These are phyloP conservation scores for Lavandula angustifolia DNA, from an alignment of 257 asterid genomes.

Conservation along the genomic window DNA sequence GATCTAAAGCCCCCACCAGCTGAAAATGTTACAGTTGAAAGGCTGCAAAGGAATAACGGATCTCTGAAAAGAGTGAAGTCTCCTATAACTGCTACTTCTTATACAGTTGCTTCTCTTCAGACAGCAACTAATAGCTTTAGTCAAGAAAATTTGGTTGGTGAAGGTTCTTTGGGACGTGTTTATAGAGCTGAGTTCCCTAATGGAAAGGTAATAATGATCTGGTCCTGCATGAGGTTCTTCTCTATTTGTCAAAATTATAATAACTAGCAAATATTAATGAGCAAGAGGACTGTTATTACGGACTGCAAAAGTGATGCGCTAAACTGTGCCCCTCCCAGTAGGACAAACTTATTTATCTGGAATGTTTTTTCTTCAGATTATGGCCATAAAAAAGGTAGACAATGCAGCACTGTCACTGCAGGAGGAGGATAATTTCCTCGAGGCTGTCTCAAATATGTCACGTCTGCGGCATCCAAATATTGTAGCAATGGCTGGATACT, in stretches of 20 bases:
- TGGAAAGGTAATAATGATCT: conserved; percentile 67
- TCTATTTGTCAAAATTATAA: too few relatives aligned
- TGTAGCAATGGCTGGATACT: conserved; percentile 82
- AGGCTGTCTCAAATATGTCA: conserved; percentile 88
- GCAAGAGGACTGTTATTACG: background rate
- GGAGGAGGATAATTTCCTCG: conserved; percentile 90
- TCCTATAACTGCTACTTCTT: conserved; percentile 77
- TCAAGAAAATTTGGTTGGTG: conserved; percentile 92
- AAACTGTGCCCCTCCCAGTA: background rate
- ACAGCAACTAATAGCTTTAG: conserved; percentile 91
- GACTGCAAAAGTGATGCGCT: conserved; percentile 5
- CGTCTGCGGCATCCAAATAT: conserved; percentile 89
- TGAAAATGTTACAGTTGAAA: conserved; percentile 60
- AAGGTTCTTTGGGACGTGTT: conserved; percentile 97
- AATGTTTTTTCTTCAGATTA: conserved; percentile 37
- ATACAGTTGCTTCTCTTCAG: conserved; percentile 87
- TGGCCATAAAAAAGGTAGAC: conserved; percentile 89
- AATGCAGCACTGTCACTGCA: conserved; percentile 83
- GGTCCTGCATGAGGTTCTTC: too few relatives aligned
- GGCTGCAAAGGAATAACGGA: conserved; percentile 62
- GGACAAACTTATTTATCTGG: too few relatives aligned
- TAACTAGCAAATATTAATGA: too few relatives aligned
- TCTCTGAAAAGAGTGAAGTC: conserved; percentile 71
- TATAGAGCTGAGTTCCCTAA: conserved; percentile 83
- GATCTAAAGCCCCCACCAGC: conserved; percentile 75